Evolutionary conservation across 2,329 filamentous ascomycete genomes (phyloP).

Genomic region (Daldinia eschscholtzii): DNA sequence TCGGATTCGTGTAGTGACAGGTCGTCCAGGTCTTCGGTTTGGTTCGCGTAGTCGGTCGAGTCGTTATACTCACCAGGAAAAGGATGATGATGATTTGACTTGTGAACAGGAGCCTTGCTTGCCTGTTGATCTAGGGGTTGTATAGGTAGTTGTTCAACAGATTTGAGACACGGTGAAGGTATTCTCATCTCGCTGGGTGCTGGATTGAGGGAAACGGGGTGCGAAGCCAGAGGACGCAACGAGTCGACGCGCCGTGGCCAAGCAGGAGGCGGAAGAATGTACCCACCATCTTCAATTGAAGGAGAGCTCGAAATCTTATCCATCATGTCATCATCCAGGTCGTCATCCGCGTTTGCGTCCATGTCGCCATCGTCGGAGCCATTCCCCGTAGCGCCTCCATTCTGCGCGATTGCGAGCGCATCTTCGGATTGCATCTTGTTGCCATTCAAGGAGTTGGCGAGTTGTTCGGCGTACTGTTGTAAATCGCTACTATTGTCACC

Average conservation of each 20-base stretch:
- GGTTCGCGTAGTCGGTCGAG: conserved; percentile 52
- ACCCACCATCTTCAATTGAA: conserved; percentile 99
- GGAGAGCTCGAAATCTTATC: conserved; percentile 99
- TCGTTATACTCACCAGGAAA: conserved; percentile 62
- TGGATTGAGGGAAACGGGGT: conserved; percentile 50
- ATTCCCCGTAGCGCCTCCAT: conserved; percentile 65
- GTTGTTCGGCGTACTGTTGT: conserved; percentile 62
- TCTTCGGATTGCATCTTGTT: conserved; percentile 66
- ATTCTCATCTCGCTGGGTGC: conserved; percentile 54
- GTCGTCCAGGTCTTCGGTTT: conserved; percentile 46
- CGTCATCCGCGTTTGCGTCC: conserved; percentile 78
- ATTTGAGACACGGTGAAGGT: conserved; percentile 59
- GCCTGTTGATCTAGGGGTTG: conserved; percentile 47
- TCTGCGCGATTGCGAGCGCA: conserved; percentile 70
- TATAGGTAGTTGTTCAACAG: conserved; percentile 53
- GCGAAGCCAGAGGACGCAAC: conserved; percentile 53
- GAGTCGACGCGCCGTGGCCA: conserved; percentile 62
- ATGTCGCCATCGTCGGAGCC: conserved; percentile 71
- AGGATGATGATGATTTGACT: conserved; percentile 60
- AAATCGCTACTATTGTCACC: conserved; percentile 58
- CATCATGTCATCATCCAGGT: conserved; percentile 92
- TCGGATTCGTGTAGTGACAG: conserved; percentile 30
- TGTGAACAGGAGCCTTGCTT: conserved; percentile 53
- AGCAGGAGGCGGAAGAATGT: conserved; percentile 58
- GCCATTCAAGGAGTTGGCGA: conserved; percentile 57